Evolutionary conservation across 1,139 yeast genomes (phyloP).

Genomic region (Pichia sp.): DNA sequence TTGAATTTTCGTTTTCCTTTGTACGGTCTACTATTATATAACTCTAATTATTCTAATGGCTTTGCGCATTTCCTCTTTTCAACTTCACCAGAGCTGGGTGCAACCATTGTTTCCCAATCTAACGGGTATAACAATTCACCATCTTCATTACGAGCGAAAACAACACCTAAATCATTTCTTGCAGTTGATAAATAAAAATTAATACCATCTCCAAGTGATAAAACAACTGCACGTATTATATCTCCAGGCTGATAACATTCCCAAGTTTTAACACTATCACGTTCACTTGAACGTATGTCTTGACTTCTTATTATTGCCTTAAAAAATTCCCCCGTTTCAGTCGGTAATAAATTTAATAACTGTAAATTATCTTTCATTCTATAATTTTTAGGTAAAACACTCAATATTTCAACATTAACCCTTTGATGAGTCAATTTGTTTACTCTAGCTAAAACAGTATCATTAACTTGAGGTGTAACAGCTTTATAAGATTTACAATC

Average conservation of each 20-base stretch:
- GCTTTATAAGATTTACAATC: slow-evolving; percentile 32
- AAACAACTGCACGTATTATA: slow-evolving; percentile 70
- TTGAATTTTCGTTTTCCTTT: too few relatives aligned
- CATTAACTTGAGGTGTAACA: slow-evolving; percentile 76
- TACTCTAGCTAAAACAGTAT: slow-evolving; percentile 71
- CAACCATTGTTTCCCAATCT: slow-evolving; percentile 95
- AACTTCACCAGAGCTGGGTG: slow-evolving; percentile 61
- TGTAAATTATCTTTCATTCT: slow-evolving; percentile 39
- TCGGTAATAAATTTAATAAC: slow-evolving; percentile 41
- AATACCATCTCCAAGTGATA: slow-evolving; percentile 89
- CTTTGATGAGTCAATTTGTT: slow-evolving; percentile 59
- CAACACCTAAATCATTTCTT: slow-evolving; percentile 85
- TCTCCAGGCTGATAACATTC: slow-evolving; percentile 90
- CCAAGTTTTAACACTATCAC: slow-evolving; percentile 75
- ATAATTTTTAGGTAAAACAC: slow-evolving; percentile 42
- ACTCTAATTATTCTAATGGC: slow-evolving; percentile 54
- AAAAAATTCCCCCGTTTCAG: slow-evolving; percentile 83
- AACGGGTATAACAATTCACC: slow-evolving; percentile 83
- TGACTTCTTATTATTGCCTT: slow-evolving; percentile 83
- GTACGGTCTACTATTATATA: too few relatives aligned
- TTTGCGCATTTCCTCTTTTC: slow-evolving; percentile 91
- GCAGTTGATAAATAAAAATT: slow-evolving; percentile 89
- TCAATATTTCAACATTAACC: slow-evolving; percentile 76
- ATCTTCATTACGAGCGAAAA: slow-evolving; percentile 72
- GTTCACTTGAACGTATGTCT: slow-evolving; percentile 84